phyloP scores from a whole-genome alignment of 345 rosid species.

The Populus alba region DNA sequence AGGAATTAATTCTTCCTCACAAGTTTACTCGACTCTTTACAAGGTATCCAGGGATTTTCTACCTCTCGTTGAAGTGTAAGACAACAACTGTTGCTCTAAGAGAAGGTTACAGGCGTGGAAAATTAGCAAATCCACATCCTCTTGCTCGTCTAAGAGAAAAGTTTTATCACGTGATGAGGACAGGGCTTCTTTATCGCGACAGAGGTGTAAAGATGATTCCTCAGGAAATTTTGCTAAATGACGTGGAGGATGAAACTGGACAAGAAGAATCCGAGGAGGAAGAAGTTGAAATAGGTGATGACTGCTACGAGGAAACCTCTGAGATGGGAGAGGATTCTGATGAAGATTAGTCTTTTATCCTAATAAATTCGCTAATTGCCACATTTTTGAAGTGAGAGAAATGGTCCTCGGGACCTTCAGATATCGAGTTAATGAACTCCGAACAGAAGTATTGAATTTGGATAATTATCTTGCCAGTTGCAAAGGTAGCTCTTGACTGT shows the following conservation, averaged over 20 bases:
- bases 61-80: slow-evolving; percentile 92
- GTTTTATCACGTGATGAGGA: slow-evolving; percentile 85
- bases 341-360: slow-evolving; percentile 22
- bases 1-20: slow-evolving; percentile 74
- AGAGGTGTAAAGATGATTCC: slow-evolving; percentile 59
- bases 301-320: slow-evolving; percentile 36
- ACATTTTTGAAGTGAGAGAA: neutral
- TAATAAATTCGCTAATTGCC: neutral
- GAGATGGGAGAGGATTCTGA: slow-evolving; percentile 48
- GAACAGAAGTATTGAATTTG: neutral
- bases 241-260: slow-evolving; percentile 32
- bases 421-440: neutral
- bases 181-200: slow-evolving; percentile 73
- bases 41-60: slow-evolving; percentile 88
- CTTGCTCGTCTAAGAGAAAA: slow-evolving; percentile 66
- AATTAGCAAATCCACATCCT: slow-evolving; percentile 77
- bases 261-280: slow-evolving; percentile 51
- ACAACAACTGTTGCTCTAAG: slow-evolving; percentile 79
- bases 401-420: neutral
- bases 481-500: neutral
- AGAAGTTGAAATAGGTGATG: slow-evolving; percentile 48
- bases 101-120: slow-evolving; percentile 84
- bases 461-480: neutral
- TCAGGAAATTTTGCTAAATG: slow-evolving; percentile 43
- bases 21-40: slow-evolving; percentile 88